Base-by-base conservation (phyloP, 352 stramenopile genomes). In the Phytophthora constricta region DNA sequence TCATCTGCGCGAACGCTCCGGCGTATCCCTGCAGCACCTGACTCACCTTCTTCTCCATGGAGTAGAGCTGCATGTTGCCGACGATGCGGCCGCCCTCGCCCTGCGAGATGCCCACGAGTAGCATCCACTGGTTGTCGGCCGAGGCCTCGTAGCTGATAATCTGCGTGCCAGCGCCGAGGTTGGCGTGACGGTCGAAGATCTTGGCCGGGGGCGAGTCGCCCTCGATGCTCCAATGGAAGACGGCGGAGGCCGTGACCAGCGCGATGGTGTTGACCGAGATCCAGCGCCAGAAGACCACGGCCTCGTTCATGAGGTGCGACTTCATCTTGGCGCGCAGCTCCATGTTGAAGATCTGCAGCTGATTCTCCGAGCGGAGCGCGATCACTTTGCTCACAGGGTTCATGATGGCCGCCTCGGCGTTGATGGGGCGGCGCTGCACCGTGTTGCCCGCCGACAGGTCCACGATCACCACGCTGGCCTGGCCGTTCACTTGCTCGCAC, bases 61-160 rank as follows among this genome's bases (percentile, higher is more conserved):
- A 99, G 85, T 98, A 99, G 17, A 99, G 86, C 77, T 99, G 97
- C 96, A 99, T 99, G 78, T 98, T 99, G 53, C 97, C 97, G 66
- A 90, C 86, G 58, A 99, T 98, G 42, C 91, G 89, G 31, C 96
- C 96, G 10, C 89, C 91, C 14, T 96, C 89, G 56, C 95, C 97
- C 62, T 98, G 97, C 39, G 87, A 93, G 66, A 99, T 99, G 48
- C 98, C 98, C 19, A 98, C 95, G 5, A 99, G 80, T 25, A 99
- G 83, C 80, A 98, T 98, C 98, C 98, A 99, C 77, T 99, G 98
- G 53, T 89, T 90, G 80, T 99, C 97, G 4, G 84, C 84, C 59
- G 94, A 99, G 25, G 98, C 97, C 65, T 98, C 89, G 84, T 99
- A 99, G 77, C 98, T 99, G 84, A 99, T 99, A 70, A 99, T 99